phyloP scores from a whole-genome alignment of 2,329 filamentous ascomycete species.

The Neoscytalidium dimidiatum region DNA sequence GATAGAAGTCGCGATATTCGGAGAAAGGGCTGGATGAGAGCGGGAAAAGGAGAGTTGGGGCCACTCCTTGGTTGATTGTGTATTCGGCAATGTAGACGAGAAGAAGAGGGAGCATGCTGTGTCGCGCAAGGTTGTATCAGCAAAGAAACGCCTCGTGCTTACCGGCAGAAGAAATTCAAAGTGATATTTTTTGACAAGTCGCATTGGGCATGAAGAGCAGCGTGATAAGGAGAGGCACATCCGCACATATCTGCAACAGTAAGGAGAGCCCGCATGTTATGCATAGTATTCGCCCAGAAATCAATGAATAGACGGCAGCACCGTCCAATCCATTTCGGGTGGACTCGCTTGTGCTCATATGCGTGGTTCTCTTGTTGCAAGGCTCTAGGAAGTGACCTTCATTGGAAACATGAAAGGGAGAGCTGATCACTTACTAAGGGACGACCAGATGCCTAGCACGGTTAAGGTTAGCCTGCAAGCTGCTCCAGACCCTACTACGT shows the following conservation, averaged over 20 bases:
- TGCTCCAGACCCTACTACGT: constrained; percentile 26
- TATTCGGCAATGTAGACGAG: constrained; percentile 96
- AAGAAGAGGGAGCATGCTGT: constrained; percentile 82
- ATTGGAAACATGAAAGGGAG: constrained; percentile 16
- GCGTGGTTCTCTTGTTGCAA: too few species aligned
- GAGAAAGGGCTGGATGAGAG: constrained; percentile 73
- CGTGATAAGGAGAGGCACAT: background rate
- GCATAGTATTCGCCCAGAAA: too few species aligned
- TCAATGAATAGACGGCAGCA: too few species aligned
- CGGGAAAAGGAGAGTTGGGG: constrained; percentile 87
- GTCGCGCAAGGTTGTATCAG: background rate
- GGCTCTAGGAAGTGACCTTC: background rate
- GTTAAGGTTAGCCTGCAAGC: constrained; percentile 57
- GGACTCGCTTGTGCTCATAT: too few species aligned
- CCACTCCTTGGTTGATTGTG: constrained; percentile 93
- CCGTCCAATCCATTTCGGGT: too few species aligned
- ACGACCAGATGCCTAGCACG: constrained; percentile 72
- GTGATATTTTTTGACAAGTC: background rate
- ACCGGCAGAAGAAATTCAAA: background rate
- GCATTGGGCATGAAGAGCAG: background rate
- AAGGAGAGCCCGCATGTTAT: too few species aligned
- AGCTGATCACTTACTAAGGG: constrained; percentile 55
- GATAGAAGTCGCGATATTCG: constrained; percentile 86
- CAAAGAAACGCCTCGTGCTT: background rate
- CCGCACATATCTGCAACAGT: background rate